These are phyloP conservation scores for Conoideocrella luteorostrata DNA, from an alignment of 2,329 filamentous ascomycete genomes.

Conservation along the genomic window DNA sequence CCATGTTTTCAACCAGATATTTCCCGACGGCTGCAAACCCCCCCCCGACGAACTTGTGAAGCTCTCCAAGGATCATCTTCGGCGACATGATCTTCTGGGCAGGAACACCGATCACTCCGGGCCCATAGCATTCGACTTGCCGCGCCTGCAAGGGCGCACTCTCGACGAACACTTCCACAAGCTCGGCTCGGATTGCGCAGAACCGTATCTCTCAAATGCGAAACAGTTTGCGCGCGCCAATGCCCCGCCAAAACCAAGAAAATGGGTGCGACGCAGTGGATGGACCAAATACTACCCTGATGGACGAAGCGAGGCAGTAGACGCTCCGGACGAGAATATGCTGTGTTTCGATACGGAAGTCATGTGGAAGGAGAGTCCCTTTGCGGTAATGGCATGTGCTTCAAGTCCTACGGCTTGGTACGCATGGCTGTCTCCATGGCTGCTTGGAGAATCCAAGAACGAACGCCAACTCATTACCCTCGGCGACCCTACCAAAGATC, in stretches of 20 bases:
- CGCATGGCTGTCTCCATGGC: slow-evolving; percentile 93
- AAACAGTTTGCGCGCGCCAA: slow-evolving; percentile 64
- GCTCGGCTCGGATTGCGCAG: slow-evolving; percentile 77
- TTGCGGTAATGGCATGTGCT: slow-evolving; percentile 95
- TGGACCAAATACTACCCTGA: slow-evolving; percentile 90
- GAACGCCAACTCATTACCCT: slow-evolving; percentile 80
- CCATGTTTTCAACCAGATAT: slow-evolving; percentile 77
- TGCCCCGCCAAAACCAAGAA: slow-evolving; percentile 52
- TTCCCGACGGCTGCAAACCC: slow-evolving; percentile 50
- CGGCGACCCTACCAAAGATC: slow-evolving; percentile 65
- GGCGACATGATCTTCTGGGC: slow-evolving; percentile 77
- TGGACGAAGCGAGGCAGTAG: slow-evolving; percentile 63
- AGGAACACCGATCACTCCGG: slow-evolving; percentile 75
- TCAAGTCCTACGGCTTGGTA: slow-evolving; percentile 90
- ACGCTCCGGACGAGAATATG: slow-evolving; percentile 72
- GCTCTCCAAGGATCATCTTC: slow-evolving; percentile 75
- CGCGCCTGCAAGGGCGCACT: slow-evolving; percentile 67
- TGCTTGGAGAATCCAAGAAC: slow-evolving; percentile 72
- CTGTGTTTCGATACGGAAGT: slow-evolving; percentile 95
- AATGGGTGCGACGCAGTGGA: slow-evolving; percentile 75
- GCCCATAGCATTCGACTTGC: slow-evolving; percentile 82
- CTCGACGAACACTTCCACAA: slow-evolving; percentile 93
- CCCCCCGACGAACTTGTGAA: slow-evolving; percentile 68
- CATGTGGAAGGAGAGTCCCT: slow-evolving; percentile 88
- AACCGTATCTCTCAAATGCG: slow-evolving; percentile 72